These are phyloP conservation scores for Acacia crassicarpa DNA, from an alignment of 306 rosid species.

Conservation along the genomic window DNA sequence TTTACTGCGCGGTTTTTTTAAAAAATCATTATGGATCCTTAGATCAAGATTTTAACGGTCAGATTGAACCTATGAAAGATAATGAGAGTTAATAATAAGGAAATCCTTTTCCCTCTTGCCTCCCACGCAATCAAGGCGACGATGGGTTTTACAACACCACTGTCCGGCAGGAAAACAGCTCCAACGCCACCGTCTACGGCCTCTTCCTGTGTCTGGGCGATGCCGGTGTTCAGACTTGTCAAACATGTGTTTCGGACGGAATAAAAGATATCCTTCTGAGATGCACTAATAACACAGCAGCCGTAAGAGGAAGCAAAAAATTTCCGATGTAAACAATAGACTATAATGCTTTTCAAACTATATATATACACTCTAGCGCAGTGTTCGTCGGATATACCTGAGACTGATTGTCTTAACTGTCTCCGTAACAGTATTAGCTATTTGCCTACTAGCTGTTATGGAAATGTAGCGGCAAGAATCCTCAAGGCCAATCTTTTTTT, in stretches of 20 bases:
- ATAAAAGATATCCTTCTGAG: background rate
- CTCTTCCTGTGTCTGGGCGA: constrained; percentile 47
- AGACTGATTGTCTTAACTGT: background rate
- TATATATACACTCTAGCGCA: too few species aligned
- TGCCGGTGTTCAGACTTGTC: background rate
- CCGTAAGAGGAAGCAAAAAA: background rate
- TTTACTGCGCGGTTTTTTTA: too few species aligned
- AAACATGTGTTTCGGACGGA: background rate
- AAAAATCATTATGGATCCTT: too few species aligned
- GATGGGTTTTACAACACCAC: constrained; percentile 28
- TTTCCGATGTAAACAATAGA: background rate
- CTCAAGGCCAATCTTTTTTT: too few species aligned
- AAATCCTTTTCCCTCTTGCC: too few species aligned
- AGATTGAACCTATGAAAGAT: too few species aligned
- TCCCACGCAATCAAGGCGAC: constrained; percentile 10
- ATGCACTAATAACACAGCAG: constrained; percentile 18
- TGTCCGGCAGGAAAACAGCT: background rate
- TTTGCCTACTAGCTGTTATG: too few species aligned
- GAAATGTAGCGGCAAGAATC: background rate
- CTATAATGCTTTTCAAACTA: background rate
- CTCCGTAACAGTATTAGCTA: too few species aligned
- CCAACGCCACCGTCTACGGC: constrained; percentile 16
- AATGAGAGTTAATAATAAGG: too few species aligned
- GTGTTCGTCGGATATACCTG: too few species aligned
- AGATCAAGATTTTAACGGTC: too few species aligned